Conservation (phyloP, 129 eudicot genomes). For the carrot (Daucus carota) region DH1_v3.0 NC_030383.2:5638001-5638500, state of each 20-base stretch:
- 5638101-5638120: no score
- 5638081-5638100: no score
- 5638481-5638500: conserved; percentile 1
- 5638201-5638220: no score
- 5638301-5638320: not conserved
- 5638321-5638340: not conserved
- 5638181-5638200: no score
- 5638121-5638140: no score
- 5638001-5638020: no score
- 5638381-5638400: not conserved
- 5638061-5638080: no score
- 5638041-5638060: no score
- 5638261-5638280: conserved; percentile 1
- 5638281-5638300: not conserved
- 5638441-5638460: conserved; percentile 7
- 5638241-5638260: not conserved
- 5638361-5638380: not conserved
- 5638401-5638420: not conserved
- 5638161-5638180: no score
- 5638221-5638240: not conserved
- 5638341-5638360: not conserved
- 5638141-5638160: no score
- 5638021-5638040: no score
- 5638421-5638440: conserved; percentile 31
- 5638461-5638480: not conserved